These are phyloP conservation scores for Piloderma croceum DNA, from an alignment of 768 basidiomycete genomes.

Conservation along the genomic window DNA sequence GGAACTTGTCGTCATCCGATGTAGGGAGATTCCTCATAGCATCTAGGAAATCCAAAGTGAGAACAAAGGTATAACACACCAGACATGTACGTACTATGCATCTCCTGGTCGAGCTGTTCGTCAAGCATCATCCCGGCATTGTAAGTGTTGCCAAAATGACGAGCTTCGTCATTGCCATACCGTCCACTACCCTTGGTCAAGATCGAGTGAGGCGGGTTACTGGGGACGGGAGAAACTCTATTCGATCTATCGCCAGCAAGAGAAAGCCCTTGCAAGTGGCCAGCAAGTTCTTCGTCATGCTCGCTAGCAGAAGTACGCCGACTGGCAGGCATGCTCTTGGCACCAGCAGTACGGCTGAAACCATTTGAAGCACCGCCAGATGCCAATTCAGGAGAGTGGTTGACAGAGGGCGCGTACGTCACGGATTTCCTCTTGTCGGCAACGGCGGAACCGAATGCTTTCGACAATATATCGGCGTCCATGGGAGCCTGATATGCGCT, in stretches of 20 bases:
- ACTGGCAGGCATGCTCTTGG: constrained; percentile 91
- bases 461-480: constrained; percentile 60
- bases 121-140: constrained; percentile 90
- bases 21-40: constrained; percentile 85
- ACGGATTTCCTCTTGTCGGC: constrained; percentile 84
- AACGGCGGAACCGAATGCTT: constrained; percentile 60
- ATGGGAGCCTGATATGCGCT: constrained; percentile 45
- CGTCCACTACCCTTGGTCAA: constrained; percentile 46
- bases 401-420: constrained; percentile 74
- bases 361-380: constrained; percentile 36
- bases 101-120: constrained; percentile 89
- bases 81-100: constrained; percentile 65
- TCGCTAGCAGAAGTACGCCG: constrained; percentile 85
- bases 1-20: constrained; percentile 85
- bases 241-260: constrained; percentile 58
- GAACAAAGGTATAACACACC: constrained; percentile 1
- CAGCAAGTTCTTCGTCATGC: constrained; percentile 76
- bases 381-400: constrained; percentile 64
- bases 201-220: constrained; percentile 47
- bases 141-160: constrained; percentile 56
- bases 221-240: constrained; percentile 51
- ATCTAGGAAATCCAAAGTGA: constrained; percentile 41
- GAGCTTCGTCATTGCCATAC: constrained; percentile 54
- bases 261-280: constrained; percentile 68
- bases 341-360: constrained; percentile 64